A percentile compares a stretch with the other conserved stretches of the same genome.
Conservation (phyloP, 2,329 filamentous ascomycete genomes). For the Mycocentrospora acerina region DNA sequence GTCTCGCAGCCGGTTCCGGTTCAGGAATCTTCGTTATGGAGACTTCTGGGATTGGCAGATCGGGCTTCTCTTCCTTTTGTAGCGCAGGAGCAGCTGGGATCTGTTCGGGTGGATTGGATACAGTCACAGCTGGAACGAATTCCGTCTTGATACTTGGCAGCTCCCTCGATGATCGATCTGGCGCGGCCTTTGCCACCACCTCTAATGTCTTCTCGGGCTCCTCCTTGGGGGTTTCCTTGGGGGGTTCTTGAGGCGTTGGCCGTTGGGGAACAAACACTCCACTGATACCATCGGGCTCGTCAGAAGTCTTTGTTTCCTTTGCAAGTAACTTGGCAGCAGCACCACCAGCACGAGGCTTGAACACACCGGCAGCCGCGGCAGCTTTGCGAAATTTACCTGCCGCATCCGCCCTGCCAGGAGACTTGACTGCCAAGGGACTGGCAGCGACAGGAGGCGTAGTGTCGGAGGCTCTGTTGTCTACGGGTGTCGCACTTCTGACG, state of each 20-base stretch:
- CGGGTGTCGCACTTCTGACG: conserved; percentile 49
- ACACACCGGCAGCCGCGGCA: conserved; percentile 66
- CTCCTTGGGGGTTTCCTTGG: conserved; percentile 24
- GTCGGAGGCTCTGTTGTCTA: conserved; percentile 45
- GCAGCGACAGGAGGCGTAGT: too few species aligned
- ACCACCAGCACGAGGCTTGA: conserved; percentile 86
- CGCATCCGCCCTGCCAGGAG: conserved; percentile 68
- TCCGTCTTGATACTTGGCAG: conserved; percentile 34
- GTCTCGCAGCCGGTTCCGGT: conserved; percentile 50
- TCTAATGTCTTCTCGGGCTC: conserved; percentile 30
- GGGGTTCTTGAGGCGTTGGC: conserved; percentile 26
- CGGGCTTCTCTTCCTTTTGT: conserved; percentile 28
- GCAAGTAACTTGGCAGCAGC: conserved; percentile 77
- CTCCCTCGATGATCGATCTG: conserved; percentile 33
- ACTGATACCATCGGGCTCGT: conserved; percentile 86
- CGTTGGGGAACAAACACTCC: conserved; percentile 75
- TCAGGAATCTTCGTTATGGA: conserved; percentile 17
- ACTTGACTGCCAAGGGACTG: too few species aligned
- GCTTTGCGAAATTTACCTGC: conserved; percentile 79
- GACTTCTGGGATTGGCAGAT: conserved; percentile 43
- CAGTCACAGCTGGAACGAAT: conserved; percentile 35
- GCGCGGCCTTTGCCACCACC: conserved; percentile 18
- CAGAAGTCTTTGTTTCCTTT: conserved; percentile 54
- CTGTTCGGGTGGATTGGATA: conserved; percentile 35
- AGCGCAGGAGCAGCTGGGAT: conserved; percentile 14